Evolutionary conservation across 495 filamentous ascomycete species (phyloP), one percentile per base, ranked within the genome.

Genomic region (Delitschia confertaspora): DNA sequence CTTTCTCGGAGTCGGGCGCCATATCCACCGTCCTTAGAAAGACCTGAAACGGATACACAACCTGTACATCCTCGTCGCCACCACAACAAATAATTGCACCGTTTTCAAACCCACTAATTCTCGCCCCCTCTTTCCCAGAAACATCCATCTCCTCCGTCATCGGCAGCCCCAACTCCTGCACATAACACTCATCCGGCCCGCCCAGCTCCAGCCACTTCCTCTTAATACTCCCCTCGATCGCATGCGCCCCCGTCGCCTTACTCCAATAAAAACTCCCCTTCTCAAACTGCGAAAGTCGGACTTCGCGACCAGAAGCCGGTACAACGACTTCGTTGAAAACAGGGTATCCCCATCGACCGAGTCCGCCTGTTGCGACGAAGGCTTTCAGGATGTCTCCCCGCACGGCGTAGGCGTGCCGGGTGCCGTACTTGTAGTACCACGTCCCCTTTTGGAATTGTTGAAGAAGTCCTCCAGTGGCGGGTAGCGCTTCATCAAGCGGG

Each of bases 261-360:
- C 41, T 44, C 41, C 41, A 44, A 14, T 34, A 44, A 13, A 34
- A 44, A 14, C 13, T 34, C 17, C 41, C 14, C 14, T 35, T 19
- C 29, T 44, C 41, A 18, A 44, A 44, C 10, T 44, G 19, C 5
- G 29, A 33, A 11, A 16, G 31, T 3, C 18, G 17, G 8, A 44
- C 41, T 33, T 34, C 21, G 13, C 41, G 29, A 33, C 16, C 31
- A 35, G 16, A 10, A 10, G 22, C 13, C 33, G 33, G 13, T 8
- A 44, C 31, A 10, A 24, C 17, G 6, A 35, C 21, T 33, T 44
- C 27, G 19, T 34, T 35, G 6, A 31, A 34, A 9, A 35, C 21
- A 16, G 41, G 41, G 19, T 19, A 44, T 2, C 41, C 41, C 29
- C 31, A 44, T 35, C 19, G 8, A 10, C n/a, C 29, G 4, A 44